Percentiles rank a stretch among this genome's conserved stretches.
phyloP scores from a whole-genome alignment of 768 basidiomycete genomes.

The Suillus plorans region DNA sequence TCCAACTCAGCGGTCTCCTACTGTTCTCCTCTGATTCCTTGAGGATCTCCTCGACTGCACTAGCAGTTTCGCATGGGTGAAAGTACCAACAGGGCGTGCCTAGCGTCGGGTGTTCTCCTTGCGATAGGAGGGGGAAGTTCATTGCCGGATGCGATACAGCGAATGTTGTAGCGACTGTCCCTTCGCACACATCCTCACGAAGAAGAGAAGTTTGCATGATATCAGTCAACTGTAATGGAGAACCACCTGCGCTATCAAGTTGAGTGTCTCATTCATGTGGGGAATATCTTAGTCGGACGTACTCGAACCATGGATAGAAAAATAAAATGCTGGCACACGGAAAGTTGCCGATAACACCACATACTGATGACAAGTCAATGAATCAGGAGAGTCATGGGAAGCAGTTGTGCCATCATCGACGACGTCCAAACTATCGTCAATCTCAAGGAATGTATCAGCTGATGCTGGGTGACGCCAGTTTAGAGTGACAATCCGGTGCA shows the following conservation, averaged over 20 bases:
- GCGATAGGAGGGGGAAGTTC: conserved; percentile 76
- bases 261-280: conserved; percentile 9
- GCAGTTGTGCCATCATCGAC: conserved; percentile 42
- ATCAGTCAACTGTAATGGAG: conserved; percentile 55
- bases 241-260: conserved; percentile 50
- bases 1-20: conserved; percentile 36
- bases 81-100: conserved; percentile 80
- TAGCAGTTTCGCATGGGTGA: conserved; percentile 80
- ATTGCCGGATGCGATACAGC: conserved; percentile 51
- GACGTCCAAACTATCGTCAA: conserved; percentile 16
- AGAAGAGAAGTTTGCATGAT: conserved; percentile 63
- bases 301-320: conserved; percentile 69
- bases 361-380: conserved; percentile 57
- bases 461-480: conserved; percentile 10
- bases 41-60: conserved; percentile 69
- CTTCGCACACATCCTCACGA: conserved; percentile 43
- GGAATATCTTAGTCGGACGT: conserved; percentile 34
- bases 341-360: conserved; percentile 79
- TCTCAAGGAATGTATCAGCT: conserved; percentile 11
- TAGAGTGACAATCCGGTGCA: conserved; percentile 39
- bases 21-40: conserved; percentile 37
- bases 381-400: conserved; percentile 20
- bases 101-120: conserved; percentile 82
- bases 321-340: conserved; percentile 83
- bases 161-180: conserved; percentile 48